Base-by-base conservation (phyloP, 768 basidiomycete genomes). In the Leccinum uliginosum region DNA sequence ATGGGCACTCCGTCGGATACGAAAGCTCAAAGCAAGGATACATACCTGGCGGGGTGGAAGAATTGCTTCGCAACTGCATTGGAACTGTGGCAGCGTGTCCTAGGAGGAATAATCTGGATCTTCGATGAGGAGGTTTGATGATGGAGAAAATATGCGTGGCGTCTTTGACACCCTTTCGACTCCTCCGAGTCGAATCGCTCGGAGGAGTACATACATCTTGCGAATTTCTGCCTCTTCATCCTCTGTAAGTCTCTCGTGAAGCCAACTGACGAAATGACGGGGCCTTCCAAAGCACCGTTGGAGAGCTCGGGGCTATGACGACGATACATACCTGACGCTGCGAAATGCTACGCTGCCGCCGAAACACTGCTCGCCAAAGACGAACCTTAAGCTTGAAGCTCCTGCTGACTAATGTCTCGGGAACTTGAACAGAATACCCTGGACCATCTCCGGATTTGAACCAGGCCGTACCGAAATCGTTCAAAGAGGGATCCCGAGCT, bases 131-230 rank as follows among this genome's bases (percentile, higher is more conserved):
- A 3, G 74, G 59, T 55, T 78, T 71, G 2, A 80, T 87, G n/a
- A 82, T 71, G 24, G 91, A 70, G 11, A 91, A n/a, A n/a, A n/a
- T n/a, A n/a, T n/a, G n/a, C n/a, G 71, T 1, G 89, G 89, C 6
- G 70, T 73, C 74, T 10, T 76, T 72, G 26, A 73, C 53, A 5
- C 69, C 65, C 14, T 67, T 26, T 8, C 26, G 6, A 26, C 26
- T 26, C 26, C 26, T 26, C 26, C 26, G 26, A 26, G 26, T 26
- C 64, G 19, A 62, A 54, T 35, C 66, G 57, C 11, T n/a, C n/a
- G n/a, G 66, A 66, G 43, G n/a, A n/a, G n/a, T n/a, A n/a, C n/a
- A n/a, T 80, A 61, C 51, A 67, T 65, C 62, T 45, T 54, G 53
- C n/a, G 80, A 32, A 74, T 73, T 54, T 80, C 80, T 54, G 81